phyloP scores from a whole-genome alignment of 345 rosid species.

The Ceriops decandra region DNA sequence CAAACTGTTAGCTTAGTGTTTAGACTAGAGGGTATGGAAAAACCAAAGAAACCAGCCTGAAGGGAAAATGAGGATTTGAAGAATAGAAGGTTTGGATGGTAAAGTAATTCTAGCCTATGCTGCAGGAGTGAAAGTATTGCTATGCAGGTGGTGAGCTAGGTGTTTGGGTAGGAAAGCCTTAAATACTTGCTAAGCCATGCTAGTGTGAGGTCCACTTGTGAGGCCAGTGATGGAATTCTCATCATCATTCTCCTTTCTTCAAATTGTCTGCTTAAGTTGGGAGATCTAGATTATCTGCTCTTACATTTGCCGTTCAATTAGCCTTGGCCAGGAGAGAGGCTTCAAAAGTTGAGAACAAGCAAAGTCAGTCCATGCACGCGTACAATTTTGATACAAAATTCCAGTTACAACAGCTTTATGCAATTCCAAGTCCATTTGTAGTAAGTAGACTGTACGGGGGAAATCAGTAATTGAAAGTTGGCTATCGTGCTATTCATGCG shows the following conservation, averaged over 20 bases:
- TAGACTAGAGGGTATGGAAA: not conserved
- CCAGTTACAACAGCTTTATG: conserved; percentile 5
- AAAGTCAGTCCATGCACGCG: conserved; percentile 21
- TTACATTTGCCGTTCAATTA: conserved; percentile 12
- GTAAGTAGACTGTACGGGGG: conserved; percentile 25
- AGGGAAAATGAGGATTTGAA: not conserved
- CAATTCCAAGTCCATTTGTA: not conserved
- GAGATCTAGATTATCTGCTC: conserved; percentile 21
- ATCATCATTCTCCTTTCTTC: conserved; percentile 11
- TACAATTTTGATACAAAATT: conserved; percentile 9
- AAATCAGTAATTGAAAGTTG: conserved; percentile 28
- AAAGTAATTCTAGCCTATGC: not conserved
- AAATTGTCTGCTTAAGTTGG: conserved; percentile 14
- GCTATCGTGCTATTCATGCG: not conserved
- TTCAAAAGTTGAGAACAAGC: conserved; percentile 2
- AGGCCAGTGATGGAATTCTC: conserved; percentile 10
- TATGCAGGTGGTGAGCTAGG: conserved; percentile 18
- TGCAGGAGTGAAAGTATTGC: not conserved
- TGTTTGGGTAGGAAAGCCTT: conserved; percentile 13
- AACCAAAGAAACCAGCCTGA: not conserved
- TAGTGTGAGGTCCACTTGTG: conserved; percentile 7
- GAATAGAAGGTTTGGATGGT: not conserved
- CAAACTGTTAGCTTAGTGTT: not conserved
- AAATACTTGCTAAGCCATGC: conserved; percentile 32
- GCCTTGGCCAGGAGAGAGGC: conserved; percentile 20